Conservation (phyloP, 2,329 filamentous ascomycete genomes). For the Capronia americana region DNA sequence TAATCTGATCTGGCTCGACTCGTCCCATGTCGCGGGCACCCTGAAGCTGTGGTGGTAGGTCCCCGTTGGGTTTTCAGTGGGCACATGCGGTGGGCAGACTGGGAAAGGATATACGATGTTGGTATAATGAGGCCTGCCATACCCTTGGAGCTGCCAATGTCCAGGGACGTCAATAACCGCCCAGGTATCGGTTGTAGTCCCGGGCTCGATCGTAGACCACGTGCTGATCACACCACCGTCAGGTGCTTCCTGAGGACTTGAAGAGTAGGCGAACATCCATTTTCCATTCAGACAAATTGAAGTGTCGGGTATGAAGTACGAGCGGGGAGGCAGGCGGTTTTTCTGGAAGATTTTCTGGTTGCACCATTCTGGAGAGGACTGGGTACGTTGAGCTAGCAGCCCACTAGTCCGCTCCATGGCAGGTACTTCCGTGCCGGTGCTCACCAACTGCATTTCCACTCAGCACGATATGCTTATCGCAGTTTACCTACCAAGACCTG, state of each 20-base stretch:
- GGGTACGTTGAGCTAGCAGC: not conserved
- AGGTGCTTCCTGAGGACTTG: constrained; percentile 25
- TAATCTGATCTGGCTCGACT: constrained; percentile 62
- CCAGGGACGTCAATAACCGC: constrained; percentile 66
- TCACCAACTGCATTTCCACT: constrained; percentile 23
- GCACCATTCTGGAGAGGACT: constrained; percentile 22
- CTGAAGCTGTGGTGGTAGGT: constrained; percentile 63
- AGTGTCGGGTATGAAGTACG: constrained; percentile 60
- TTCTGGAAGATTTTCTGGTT: constrained; percentile 60
- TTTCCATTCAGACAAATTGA: constrained; percentile 57
- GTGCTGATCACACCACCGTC: constrained; percentile 9
- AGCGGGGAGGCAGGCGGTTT: constrained; percentile 60
- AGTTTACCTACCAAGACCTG: not conserved
- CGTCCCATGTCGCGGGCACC: constrained; percentile 50
- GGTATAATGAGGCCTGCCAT: constrained; percentile 71
- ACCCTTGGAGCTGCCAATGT: constrained; percentile 74
- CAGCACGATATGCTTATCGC: not conserved
- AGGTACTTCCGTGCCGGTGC: not conserved
- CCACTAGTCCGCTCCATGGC: constrained; percentile 11
- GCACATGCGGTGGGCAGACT: constrained; percentile 67
- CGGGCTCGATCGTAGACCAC: constrained; percentile 27
- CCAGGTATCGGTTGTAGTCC: constrained; percentile 52
- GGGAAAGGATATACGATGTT: constrained; percentile 72
- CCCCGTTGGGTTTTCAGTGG: constrained; percentile 69
- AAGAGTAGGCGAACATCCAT: constrained; percentile 58